Evolutionary conservation across 2,329 filamentous ascomycete genomes (phyloP).

Genomic region (Ophiostoma tasmaniense): DNA sequence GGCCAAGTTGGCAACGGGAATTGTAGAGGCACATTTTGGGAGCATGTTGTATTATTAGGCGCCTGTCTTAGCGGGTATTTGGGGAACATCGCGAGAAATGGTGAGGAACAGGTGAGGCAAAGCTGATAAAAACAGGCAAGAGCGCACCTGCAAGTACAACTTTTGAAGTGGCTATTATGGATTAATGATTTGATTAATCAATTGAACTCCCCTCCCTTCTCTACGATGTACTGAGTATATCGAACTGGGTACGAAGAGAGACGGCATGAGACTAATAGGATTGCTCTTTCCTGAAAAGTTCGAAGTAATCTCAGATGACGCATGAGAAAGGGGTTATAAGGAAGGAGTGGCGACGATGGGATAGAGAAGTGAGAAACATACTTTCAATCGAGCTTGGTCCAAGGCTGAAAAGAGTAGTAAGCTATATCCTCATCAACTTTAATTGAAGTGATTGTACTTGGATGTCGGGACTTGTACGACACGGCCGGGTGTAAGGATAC

Average conservation of each 20-base stretch:
- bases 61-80: neutral
- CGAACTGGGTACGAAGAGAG: no score
- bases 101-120: neutral
- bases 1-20: neutral
- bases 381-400: neutral
- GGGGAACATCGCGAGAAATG: neutral
- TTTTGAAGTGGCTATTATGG: neutral
- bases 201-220: no score
- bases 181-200: no score
- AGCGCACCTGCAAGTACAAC: neutral
- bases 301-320: neutral
- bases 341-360: neutral
- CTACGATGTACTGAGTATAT: no score
- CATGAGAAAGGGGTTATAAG: neutral
- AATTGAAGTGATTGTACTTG: neutral
- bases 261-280: no score
- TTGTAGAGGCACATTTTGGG: neutral
- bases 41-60: neutral
- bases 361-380: neutral
- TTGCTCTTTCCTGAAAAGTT: neutral
- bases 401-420: neutral
- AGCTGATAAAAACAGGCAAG: neutral
- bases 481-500: neutral
- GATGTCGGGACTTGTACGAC: neutral
- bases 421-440: neutral